A percentile compares a stretch with the other conserved stretches of the same genome.
Evolutionary conservation across 495 filamentous ascomycete species (phyloP).

Genomic region (Podospora tetraspora): DNA sequence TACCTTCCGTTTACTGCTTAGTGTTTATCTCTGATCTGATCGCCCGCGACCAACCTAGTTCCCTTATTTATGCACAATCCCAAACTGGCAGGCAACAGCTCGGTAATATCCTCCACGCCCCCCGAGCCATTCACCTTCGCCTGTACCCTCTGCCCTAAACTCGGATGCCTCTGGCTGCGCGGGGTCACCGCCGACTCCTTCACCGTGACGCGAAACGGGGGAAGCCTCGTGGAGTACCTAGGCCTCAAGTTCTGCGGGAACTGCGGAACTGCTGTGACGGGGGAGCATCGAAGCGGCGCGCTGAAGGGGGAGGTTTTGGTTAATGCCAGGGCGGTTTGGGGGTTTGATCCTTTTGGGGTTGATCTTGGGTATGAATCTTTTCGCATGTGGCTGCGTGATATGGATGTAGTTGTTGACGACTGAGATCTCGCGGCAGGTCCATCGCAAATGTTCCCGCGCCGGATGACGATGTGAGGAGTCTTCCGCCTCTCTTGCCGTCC

Average conservation of each 20-base stretch:
- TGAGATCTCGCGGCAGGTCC: neutral
- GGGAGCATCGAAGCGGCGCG: constrained; percentile 13
- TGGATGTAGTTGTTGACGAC: neutral
- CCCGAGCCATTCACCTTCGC: too few relatives aligned
- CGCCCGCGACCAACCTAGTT: too few relatives aligned
- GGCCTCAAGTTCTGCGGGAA: constrained; percentile 15
- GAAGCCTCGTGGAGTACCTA: constrained; percentile 5
- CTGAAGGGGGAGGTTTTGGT: constrained; percentile 12
- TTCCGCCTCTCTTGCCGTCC: neutral
- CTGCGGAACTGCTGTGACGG: constrained; percentile 17
- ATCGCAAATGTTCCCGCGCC: neutral
- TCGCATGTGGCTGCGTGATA: too few relatives aligned
- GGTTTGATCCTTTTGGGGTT: constrained; percentile 17
- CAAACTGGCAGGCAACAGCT: too few relatives aligned
- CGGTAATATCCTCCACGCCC: too few relatives aligned
- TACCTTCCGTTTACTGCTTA: too few relatives aligned
- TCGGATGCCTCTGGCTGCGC: constrained; percentile 18
- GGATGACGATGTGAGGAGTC: neutral
- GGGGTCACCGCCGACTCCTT: neutral
- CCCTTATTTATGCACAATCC: too few relatives aligned
- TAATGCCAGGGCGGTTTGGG: constrained; percentile 16
- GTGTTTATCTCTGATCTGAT: too few relatives aligned
- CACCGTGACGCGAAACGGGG: constrained; percentile 10
- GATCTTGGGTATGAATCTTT: too few relatives aligned
- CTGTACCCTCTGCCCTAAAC: constrained; percentile 27